Evolutionary conservation across 352 stramenopile species (phyloP).

Genomic region (Blastocystis sp.): DNA sequence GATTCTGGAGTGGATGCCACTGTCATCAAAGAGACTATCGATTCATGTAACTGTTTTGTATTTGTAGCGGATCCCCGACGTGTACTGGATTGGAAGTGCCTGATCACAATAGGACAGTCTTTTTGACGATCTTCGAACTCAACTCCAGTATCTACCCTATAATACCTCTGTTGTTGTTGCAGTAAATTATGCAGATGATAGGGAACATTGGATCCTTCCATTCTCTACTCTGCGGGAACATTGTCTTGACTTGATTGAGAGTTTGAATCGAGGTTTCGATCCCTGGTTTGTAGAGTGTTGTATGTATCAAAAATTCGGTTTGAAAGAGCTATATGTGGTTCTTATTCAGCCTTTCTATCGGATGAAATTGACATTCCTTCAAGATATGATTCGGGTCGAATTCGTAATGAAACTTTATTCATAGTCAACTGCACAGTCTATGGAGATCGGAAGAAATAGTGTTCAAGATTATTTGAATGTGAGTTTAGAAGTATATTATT

Average conservation of each 20-base stretch:
- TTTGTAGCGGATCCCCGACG: conserved; percentile 8
- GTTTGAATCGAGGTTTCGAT: not conserved
- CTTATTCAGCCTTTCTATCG: conserved; percentile 1
- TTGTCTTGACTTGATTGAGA: not conserved
- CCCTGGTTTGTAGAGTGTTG: conserved; percentile 8
- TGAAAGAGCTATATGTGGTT: conserved; percentile 4
- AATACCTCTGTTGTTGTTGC: conserved; percentile 24
- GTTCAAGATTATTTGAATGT: not conserved
- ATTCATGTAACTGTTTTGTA: conserved; percentile 15
- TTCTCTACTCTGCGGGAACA: not conserved
- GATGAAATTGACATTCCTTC: conserved; percentile 2
- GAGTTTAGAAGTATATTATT: not conserved
- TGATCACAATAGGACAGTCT: not conserved
- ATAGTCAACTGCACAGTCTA: conserved; percentile 1
- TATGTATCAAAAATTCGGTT: conserved; percentile 9
- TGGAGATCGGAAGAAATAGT: conserved; percentile 30
- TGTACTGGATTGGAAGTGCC: not conserved
- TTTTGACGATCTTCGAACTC: not conserved
- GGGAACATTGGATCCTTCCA: not conserved
- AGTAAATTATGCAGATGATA: not conserved
- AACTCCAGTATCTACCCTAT: not conserved
- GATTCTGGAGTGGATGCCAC: not conserved
- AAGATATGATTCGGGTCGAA: conserved; percentile 14
- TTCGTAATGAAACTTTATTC: not conserved
- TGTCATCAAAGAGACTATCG: not conserved